Conservation (phyloP, 192 early-diverging fungal species). For the Allomyces macrogynus region DNA sequence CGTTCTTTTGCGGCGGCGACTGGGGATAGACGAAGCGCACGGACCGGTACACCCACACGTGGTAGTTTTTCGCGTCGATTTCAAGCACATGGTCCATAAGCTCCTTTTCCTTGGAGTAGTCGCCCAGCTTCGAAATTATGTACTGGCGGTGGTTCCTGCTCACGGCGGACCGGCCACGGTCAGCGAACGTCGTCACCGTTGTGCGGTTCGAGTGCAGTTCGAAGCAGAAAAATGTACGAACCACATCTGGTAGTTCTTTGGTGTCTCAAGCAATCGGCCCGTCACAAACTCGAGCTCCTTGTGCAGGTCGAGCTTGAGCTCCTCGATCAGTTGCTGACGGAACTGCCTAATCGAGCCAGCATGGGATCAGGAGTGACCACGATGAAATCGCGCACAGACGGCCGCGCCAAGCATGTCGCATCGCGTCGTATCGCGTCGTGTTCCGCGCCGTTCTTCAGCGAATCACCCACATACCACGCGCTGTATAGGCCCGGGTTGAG, state of each 20-base stretch:
- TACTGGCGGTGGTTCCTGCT: constrained; percentile 63
- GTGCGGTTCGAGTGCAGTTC: no score
- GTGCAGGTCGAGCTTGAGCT: constrained; percentile 38
- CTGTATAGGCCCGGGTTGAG: constrained; percentile 88
- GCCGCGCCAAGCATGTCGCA: no score
- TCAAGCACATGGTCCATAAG: constrained; percentile 50
- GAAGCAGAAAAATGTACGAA: constrained; percentile 9
- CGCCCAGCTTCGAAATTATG: constrained; percentile 33
- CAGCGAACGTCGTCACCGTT: not conserved
- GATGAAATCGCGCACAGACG: no score
- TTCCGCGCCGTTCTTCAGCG: not conserved
- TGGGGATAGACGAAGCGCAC: not conserved
- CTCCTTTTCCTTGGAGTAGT: constrained; percentile 37
- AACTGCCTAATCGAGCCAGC: constrained; percentile 32
- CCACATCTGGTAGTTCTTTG: constrained; percentile 96
- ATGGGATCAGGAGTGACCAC: no score
- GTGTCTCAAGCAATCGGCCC: constrained; percentile 43
- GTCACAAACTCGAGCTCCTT: constrained; percentile 61
- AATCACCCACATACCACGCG: constrained; percentile 50
- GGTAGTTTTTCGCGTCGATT: constrained; percentile 91
- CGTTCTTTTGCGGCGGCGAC: no score
- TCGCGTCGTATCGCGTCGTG: no score
- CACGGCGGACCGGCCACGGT: not conserved
- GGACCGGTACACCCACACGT: constrained; percentile 84
- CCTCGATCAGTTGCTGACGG: constrained; percentile 56